Evolutionary conservation across 1,284 basidiomycete genomes (phyloP), one percentile per base, ranked within the genome.

Genomic region (Ceratobasidium sp.): DNA sequence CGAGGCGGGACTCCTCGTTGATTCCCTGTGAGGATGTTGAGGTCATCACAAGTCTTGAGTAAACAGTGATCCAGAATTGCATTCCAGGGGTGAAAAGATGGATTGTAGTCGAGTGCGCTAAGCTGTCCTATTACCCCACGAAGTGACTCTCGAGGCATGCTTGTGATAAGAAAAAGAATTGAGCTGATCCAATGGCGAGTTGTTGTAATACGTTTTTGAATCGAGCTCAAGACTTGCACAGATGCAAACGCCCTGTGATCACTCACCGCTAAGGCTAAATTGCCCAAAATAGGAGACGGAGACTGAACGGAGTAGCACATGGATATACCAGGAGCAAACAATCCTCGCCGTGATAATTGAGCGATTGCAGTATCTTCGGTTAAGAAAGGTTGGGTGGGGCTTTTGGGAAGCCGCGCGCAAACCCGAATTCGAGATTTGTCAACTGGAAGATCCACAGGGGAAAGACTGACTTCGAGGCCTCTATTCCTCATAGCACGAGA

Each of bases 401-500:
- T 28, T 21, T 21, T 18, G 14, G 52, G 46, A 10, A 70, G 53
- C 21, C 67, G 36, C 18, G 67, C 55, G 30, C 53, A 46, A 48
- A 45, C 36, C 28, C 67, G 67, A 34, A 70, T 70, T 30, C 67
- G 53, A 8, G 67, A 55, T 23, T 48, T 18, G 18, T 70, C 67
- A 12, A 48, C 28, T 9, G 41, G 43, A 43, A 59, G 53, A 8
- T 65, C 52, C 34, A 73, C 26, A 61, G 59, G 53, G 16, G 84
- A 73, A 41, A 92, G 77, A 30, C 85, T 86, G 43, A 99, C 86
- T 80, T 99, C 97, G 50, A 98, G 85, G 41, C 97, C 97, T 76
- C 97, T 90, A 80, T 99, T 99, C 48, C 97, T 89, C 97, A 99
- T 99, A 0, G 97, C 97, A 45, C 97, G 87, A 6, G 97, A 98